Base-by-base conservation (phyloP, 202 grass and related monocot species). In the Carex arenaria region DNA sequence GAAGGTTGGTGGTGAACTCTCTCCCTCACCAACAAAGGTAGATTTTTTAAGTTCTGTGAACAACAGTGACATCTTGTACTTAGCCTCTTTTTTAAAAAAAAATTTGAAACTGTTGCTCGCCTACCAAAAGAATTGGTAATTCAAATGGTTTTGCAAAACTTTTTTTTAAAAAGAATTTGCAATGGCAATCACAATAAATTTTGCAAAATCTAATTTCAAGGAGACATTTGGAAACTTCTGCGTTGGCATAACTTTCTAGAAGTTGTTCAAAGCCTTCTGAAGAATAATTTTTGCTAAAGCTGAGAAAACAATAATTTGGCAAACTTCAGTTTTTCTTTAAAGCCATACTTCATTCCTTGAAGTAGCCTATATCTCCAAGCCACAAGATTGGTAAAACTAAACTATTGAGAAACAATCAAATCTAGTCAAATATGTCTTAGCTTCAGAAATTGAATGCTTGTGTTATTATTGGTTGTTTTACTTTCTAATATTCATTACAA, bases 11-110 rank as follows among this genome's bases (percentile, higher is more conserved):
- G 75, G 63, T 81, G 84, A 73, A 87, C 22, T 76, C 82, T 86
- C 86, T 85, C 32, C 79, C 80, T 91, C 89, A 86, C 82, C 89
- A 20, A 78, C 89, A 85, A 94, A 75, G 72, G 72, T 75, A 31
- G 30, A 31, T 17, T 67, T 73, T 59, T 73, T 55, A 31, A 75
- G 47, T 55, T 75, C n/a, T 18, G 23, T 18, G 11, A 55, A 75
- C 13, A 55, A 54, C 30, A 77, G 23, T 76, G 61, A 20, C 34
- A 51, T 75, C 49, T 75, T 54, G 18, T 55, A 31, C 23, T 55
- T 22, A 31, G 2, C 49, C 38, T 18, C 34, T 69, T 38, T 32
- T 69, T 20, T 47, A 22, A 18, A 71, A 26, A 71, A 23, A 26
- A 22, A 72, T 72, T 49, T 72, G 10, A 10, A 72, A 49, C n/a